Evolutionary conservation across 805 yeast species (phyloP).

Genomic region (Candida saitoana): DNA sequence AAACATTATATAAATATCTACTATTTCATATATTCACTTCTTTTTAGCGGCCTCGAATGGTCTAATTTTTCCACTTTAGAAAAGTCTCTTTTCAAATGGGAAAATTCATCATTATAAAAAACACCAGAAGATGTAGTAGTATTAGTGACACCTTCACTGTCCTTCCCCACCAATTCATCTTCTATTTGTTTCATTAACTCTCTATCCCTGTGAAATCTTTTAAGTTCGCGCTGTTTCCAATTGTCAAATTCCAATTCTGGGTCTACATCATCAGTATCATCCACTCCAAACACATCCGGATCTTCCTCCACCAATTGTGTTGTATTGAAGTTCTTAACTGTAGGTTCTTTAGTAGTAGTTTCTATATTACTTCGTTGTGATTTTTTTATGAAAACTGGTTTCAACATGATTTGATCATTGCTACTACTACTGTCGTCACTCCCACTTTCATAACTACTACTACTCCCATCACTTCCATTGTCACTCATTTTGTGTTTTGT

Average conservation of each 20-base stretch:
- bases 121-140: neutral
- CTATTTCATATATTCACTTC: neutral
- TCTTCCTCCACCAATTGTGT: neutral
- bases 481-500: neutral
- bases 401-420: neutral
- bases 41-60: neutral
- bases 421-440: neutral
- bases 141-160: neutral
- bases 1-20: too few species aligned
- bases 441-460: constrained; percentile 1
- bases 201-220: constrained; percentile 16
- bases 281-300: constrained; percentile 9
- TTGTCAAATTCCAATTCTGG: constrained; percentile 28
- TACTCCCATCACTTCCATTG: neutral
- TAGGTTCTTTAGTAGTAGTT: constrained; percentile 4
- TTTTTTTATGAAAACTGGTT: neutral
- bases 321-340: neutral
- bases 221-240: constrained; percentile 28
- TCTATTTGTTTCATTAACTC: neutral
- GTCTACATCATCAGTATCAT: constrained; percentile 32
- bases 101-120: neutral
- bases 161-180: neutral
- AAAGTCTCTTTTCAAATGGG: neutral
- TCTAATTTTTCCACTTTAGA: neutral
- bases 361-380: neutral